Conservation (phyloP, 2,329 filamentous ascomycete genomes). For the Shiraia sp. region DNA sequence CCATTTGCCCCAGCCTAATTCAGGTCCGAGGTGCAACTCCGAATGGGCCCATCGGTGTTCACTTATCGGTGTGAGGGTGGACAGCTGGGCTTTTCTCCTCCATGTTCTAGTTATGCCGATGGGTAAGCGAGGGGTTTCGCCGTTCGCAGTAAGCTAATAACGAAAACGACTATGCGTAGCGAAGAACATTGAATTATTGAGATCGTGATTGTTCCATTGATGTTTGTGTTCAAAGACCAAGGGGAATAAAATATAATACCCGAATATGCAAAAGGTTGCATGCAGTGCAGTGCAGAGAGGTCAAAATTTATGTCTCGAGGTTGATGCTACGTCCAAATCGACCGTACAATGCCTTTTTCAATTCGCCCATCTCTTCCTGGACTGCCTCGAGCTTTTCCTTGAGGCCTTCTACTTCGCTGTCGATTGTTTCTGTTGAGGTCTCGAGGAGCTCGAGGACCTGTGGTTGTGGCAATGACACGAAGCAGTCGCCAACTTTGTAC, state of each 20-base stretch:
- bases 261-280: not conserved
- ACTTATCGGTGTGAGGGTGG: no score
- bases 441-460: conserved; percentile 87
- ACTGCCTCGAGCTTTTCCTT: conserved; percentile 77
- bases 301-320: conserved; percentile 69
- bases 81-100: not conserved
- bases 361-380: conserved; percentile 82
- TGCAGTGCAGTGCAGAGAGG: not conserved
- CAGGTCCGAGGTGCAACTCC: no score
- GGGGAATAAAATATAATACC: no score
- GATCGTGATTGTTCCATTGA: no score
- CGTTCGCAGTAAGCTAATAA: no score
- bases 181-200: no score
- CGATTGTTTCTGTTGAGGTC: conserved; percentile 71
- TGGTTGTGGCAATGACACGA: conserved; percentile 80
- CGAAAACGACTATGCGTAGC: no score
- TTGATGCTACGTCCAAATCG: conserved; percentile 97
- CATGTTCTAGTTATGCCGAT: no score
- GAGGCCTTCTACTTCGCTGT: conserved; percentile 72
- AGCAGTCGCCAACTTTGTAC: conserved; percentile 96
- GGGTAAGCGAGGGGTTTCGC: no score
- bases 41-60: no score
- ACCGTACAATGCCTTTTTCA: conserved; percentile 92
- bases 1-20: no score
- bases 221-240: no score